Evolutionary conservation across 768 basidiomycete genomes (phyloP), one percentile per base, ranked within the genome.

Genomic region (Phylloporus sp.): DNA sequence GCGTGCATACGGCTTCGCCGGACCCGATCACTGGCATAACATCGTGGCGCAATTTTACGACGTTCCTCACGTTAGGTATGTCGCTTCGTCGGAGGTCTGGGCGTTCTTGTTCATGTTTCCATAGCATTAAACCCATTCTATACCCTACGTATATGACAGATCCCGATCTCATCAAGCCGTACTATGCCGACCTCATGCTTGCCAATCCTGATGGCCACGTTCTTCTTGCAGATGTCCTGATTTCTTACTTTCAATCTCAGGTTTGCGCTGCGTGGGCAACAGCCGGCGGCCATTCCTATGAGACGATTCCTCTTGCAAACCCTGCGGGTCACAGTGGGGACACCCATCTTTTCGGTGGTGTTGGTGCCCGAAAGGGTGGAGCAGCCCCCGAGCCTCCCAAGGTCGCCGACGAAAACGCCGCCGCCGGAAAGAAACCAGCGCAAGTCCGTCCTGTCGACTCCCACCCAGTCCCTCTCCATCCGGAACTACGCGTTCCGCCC

Each of bases 31-130:
- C 57, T 82, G 82, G 75, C 95, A 99, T 65, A 84, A 77, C 53
- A 69, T 86, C 46, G 93, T 97, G 1, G 90, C 96, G 2, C 92
- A 94, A 62, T 98, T 92, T 71, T 99, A 99, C 71, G 96, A 99
- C 62, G 81, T 97, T 22, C 94, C 95, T 0, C 90, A 98, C 63
- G 72, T 99, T 58, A 81, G 78, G 82, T 80, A 37, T 33, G 71
- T 21, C 13, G 9, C 5, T 21, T 36, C 31, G 13, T 22, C 24
- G 24, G 29, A 1, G 42, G 20, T 26, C 21, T 38, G n/a, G 31
- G 20, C 36, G 10, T 14, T 18, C 4, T 10, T 38, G 7, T n/a
- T 55, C 6, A 50, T 17, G 4, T 44, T 41, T 10, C 13, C 41
- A 34, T 55, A 89, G 85, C 66, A 78, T 81, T 50, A 95, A 95